Evolutionary conservation across 805 yeast species (phyloP), one percentile per base, ranked within the genome.

Genomic region (Candida koratica): DNA sequence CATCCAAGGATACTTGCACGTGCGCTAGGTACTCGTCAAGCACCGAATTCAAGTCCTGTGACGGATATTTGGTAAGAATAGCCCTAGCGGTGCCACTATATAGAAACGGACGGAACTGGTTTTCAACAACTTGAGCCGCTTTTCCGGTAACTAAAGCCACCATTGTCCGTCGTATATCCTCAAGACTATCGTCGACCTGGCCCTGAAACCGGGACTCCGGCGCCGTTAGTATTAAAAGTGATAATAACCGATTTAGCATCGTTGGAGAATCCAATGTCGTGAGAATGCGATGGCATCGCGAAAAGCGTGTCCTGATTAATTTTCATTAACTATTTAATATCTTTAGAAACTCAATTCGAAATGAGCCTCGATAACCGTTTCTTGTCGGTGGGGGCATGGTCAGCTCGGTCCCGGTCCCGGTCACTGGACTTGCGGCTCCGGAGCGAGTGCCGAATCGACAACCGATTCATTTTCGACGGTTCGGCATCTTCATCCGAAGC

Each of bases 401-500:
- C 26, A 6, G 26, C 11, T 10, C 26, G 11, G n/a, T n/a, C n/a
- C n/a, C n/a, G n/a, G n/a, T n/a, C n/a, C n/a, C n/a, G 48, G 8
- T 41, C 31, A 16, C 25, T 16, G 3, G 52, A 33, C 40, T 57
- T 57, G 15, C 55, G 47, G 27, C 53, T 58, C 47, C 49, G 59
- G 35, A 67, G 51, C 4, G 71, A 61, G 28, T 58, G 56, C 37
- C 73, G 48, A 26, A 67, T 67, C 9, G 69, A 55, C 22, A 67
- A 47, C 12, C 73, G 46, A 45, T 52, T 67, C 71, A 67, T 60
- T 16, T 49, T 49, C 1, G 67, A 58, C 11, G 53, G 53, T 32
- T 57, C 53, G 37, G 59, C 61, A 37, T 67, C 73, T 43, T 67
- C 71, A 42, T 67, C 73, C 9, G 70, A 64, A 1, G 66, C 72